Evolutionary conservation across 371 early-diverging fungal genomes (phyloP), one percentile per base, ranked within the genome.

Genomic region (Umbelopsis sp.): DNA sequence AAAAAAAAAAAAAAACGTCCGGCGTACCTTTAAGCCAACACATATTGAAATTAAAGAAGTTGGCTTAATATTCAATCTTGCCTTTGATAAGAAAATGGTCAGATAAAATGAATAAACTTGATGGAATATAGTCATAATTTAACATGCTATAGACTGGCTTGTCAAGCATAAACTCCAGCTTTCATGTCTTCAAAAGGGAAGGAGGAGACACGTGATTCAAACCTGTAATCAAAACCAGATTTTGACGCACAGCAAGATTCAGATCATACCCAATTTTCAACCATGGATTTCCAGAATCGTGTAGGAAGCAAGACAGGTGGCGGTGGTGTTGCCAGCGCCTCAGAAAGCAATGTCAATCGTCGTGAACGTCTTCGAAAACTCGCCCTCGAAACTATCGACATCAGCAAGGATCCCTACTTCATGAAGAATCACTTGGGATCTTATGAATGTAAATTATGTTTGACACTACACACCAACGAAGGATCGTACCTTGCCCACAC

Each of bases 401-500:
- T 99, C 62, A 90, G 93, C 69, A 98, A 95, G 77, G 99, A 99
- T 81, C 98, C 98, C 14, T 98, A 97, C 72, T 96, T 98, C 71
- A 95, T 97, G 96, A 92, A 93, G 77, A 99, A 99, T 80, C 99
- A 99, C 75, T 81, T 97, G 53, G 99, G 99, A 18, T 94, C 96
- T 1, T 98, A 96, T 81, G 99, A 98, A 76, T 99, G 98, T 85
- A 96, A 97, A 80, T 91, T 99, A 24, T 95, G 95, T 79, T 81
- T 97, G 44, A 97, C 97, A 14, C 85, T 97, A 8, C 98, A 97
- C 80, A 94, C 89, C 65, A 97, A 96, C 76, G 99, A 99, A 77
- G 99, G 98, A 0, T 93, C 93, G 8, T 99, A 99, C 79, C 82
- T 99, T 38, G 96, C 97, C 4, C 99, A 99, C 71, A 99, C 99